Conservation (phyloP, 192 early-diverging fungal genomes). For the Podila minutissima region DNA sequence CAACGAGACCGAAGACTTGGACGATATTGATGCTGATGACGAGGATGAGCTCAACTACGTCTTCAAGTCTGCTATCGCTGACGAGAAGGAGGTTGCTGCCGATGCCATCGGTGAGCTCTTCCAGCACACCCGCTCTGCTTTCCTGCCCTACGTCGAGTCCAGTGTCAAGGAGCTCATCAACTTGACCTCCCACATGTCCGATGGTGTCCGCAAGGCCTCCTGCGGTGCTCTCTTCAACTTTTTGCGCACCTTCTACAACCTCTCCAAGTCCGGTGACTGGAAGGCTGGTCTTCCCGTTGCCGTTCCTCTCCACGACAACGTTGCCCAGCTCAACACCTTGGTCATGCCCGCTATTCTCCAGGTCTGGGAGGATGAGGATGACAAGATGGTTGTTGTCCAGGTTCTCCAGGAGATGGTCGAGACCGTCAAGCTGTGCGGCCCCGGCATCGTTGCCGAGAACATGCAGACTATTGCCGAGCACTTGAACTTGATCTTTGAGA, state of each 20-base stretch:
- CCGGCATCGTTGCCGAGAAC: constrained; percentile 64
- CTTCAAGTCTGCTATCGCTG: constrained; percentile 80
- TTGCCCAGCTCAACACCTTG: constrained; percentile 67
- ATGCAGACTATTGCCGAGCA: constrained; percentile 9
- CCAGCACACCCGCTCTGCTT: constrained; percentile 72
- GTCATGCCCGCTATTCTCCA: constrained; percentile 71
- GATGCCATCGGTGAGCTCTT: constrained; percentile 88
- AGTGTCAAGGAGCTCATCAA: constrained; percentile 67
- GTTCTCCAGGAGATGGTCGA: constrained; percentile 80
- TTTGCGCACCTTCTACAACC: constrained; percentile 76
- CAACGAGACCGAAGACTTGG: constrained; percentile 46
- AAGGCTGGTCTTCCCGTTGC: constrained; percentile 69
- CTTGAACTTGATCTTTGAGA: constrained; percentile 67
- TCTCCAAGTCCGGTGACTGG: constrained; percentile 73
- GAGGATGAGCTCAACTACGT: constrained; percentile 69
- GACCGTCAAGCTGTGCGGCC: constrained; percentile 80
- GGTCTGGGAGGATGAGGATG: constrained; percentile 82
- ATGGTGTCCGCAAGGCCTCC: constrained; percentile 80
- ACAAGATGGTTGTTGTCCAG: constrained; percentile 84
- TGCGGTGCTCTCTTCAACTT: constrained; percentile 73
- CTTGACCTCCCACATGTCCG: constrained; percentile 77
- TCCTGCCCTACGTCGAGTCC: constrained; percentile 82
- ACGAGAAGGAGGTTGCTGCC: constrained; percentile 90
- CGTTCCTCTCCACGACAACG: constrained; percentile 78
- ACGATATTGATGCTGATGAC: constrained; percentile 58